A percentile compares a stretch with the other conserved stretches of the same genome.
Conservation (phyloP, 2,329 filamentous ascomycete species). For the Talaromyces marneffei region DNA sequence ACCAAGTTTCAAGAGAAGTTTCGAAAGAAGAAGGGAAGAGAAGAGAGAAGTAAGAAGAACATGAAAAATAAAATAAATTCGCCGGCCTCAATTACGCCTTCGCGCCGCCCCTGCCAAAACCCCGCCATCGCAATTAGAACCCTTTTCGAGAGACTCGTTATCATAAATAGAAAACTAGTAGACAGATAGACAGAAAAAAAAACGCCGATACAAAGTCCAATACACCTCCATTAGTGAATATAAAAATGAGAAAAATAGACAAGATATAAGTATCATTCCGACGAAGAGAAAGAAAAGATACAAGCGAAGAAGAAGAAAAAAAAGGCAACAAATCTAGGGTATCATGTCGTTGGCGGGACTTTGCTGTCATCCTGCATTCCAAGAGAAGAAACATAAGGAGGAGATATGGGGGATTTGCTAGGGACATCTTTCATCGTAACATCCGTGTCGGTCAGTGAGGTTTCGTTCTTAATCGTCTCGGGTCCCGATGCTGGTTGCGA, state of each 20-base stretch:
- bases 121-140: conserved; percentile 9
- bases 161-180: not conserved
- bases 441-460: conserved; percentile 21
- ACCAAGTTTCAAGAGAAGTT: not conserved
- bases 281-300: conserved; percentile 1
- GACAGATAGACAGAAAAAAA: not conserved
- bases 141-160: conserved; percentile 8
- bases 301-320: not conserved
- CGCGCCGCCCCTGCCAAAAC: not conserved
- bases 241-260: conserved; percentile 4
- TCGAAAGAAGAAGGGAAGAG: not conserved
- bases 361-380: conserved; percentile 13
- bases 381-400: conserved; percentile 20
- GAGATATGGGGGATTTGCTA: conserved; percentile 21
- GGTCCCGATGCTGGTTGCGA: conserved; percentile 4
- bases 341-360: conserved; percentile 13
- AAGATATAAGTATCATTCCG: not conserved
- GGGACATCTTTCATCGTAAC: conserved; percentile 30
- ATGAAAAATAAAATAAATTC: not conserved
- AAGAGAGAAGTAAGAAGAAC: not conserved
- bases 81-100: conserved; percentile 10
- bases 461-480: conserved; percentile 19
- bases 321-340: conserved; percentile 13
- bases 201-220: conserved; percentile 6
- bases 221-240: conserved; percentile 12